These are phyloP conservation scores for Chaetomiaceae sp. DNA, from an alignment of 2,329 filamentous ascomycete genomes.

Conservation along the genomic window DNA sequence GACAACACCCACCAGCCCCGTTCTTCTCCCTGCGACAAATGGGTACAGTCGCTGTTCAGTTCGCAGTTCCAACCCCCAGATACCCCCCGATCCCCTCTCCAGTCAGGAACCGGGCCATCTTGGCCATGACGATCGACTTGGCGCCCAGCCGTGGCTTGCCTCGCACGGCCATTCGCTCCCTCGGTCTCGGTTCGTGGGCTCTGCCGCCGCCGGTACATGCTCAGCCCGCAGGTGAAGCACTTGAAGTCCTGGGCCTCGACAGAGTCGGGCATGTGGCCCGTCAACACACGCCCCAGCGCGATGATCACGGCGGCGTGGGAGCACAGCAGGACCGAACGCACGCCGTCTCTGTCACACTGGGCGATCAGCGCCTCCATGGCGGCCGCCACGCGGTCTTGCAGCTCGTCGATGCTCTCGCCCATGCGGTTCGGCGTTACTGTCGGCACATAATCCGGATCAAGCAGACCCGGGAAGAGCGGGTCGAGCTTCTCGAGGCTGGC, in stretches of 20 bases:
- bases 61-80: conserved; percentile 76
- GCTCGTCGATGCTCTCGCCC: conserved; percentile 73
- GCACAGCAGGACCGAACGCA: conserved; percentile 71
- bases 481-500: conserved; percentile 60
- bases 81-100: conserved; percentile 59
- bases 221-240: conserved; percentile 79
- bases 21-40: conserved; percentile 74
- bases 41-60: conserved; percentile 79
- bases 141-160: conserved; percentile 15
- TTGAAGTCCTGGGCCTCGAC: conserved; percentile 73
- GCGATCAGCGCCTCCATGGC: conserved; percentile 67
- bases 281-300: conserved; percentile 75
- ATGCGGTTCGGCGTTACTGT: conserved; percentile 63
- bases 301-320: conserved; percentile 90
- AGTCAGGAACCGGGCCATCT: conserved; percentile 37
- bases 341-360: conserved; percentile 65
- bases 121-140: conserved; percentile 29
- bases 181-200: neutral
- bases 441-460: conserved; percentile 55
- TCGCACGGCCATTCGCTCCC: neutral
- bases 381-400: conserved; percentile 75
- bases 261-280: conserved; percentile 69
- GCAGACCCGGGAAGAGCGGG: conserved; percentile 59
- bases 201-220: conserved; percentile 49
- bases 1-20: conserved; percentile 68